A percentile compares a stretch with the other conserved stretches of the same genome.
These are phyloP conservation scores for Scenedesmus sp. DNA, from an alignment of 163 green algal species.

Conservation along the genomic window DNA sequence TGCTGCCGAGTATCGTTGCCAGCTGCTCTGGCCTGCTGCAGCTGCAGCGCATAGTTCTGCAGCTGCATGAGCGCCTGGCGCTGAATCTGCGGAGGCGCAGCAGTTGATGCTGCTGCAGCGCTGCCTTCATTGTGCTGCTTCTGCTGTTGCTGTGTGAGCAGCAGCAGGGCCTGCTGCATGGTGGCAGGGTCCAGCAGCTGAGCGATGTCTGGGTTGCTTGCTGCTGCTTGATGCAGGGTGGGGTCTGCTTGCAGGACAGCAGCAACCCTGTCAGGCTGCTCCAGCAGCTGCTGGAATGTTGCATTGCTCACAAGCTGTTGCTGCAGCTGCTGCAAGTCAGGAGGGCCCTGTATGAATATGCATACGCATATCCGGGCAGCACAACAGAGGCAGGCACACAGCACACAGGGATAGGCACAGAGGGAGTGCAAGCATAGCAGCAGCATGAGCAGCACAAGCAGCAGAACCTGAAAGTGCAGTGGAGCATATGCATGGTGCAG, in stretches of 20 bases:
- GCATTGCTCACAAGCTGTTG: conserved; percentile 22
- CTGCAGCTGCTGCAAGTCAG: conserved; percentile 2
- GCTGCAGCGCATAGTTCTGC: conserved; percentile 45
- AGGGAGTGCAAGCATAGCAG: neutral
- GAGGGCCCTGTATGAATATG: neutral
- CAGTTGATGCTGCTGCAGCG: neutral
- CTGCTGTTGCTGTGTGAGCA: neutral
- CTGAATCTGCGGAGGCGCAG: neutral
- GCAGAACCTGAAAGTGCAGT: neutral
- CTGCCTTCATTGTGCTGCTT: neutral
- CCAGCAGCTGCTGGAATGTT: neutral
- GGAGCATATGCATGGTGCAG: neutral
- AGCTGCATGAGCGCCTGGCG: conserved; percentile 25
- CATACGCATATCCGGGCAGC: neutral
- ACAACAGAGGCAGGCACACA: neutral
- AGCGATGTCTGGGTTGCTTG: conserved; percentile 14
- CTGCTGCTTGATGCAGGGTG: conserved; percentile 17
- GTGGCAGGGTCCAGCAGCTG: conserved; percentile 31
- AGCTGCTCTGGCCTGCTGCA: conserved; percentile 3
- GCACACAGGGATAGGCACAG: neutral
- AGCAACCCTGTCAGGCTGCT: conserved; percentile 28
- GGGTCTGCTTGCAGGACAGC: conserved; percentile 14
- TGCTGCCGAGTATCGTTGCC: neutral
- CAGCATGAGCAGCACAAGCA: neutral
- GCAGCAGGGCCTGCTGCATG: conserved; percentile 5